A percentile compares a stretch with the other conserved stretches of the same genome.
Conservation (phyloP, 345 rosid genomes). For the Camelina neglecta region DNA sequence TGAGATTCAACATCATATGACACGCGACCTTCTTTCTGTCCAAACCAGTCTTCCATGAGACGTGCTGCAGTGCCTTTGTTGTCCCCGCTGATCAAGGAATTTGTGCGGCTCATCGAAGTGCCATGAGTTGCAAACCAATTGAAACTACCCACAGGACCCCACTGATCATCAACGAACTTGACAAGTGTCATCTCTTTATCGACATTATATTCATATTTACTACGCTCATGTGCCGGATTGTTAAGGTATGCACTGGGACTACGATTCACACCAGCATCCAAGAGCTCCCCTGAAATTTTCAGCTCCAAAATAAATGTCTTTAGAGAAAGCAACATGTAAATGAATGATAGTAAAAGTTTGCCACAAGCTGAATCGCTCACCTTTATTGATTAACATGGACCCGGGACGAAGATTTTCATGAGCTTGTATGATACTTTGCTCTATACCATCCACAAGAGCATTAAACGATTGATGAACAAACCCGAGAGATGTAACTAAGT, state of each 20-base stretch:
- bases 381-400: conserved; percentile 71
- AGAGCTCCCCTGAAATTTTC: conserved; percentile 64
- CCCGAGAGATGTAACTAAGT: conserved; percentile 84
- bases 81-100: conserved; percentile 89
- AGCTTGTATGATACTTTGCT: conserved; percentile 76
- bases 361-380: conserved; percentile 40
- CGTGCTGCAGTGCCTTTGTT: conserved; percentile 96
- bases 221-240: conserved; percentile 68
- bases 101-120: conserved; percentile 92
- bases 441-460: conserved; percentile 86
- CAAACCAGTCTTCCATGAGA: conserved; percentile 93
- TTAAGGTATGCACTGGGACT: conserved; percentile 94
- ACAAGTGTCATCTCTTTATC: conserved; percentile 90
- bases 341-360: background rate
- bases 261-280: conserved; percentile 85
- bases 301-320: background rate
- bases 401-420: conserved; percentile 84
- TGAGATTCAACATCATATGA: conserved; percentile 32
- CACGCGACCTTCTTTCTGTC: conserved; percentile 41
- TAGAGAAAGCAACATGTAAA: background rate
- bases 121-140: conserved; percentile 98
- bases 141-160: conserved; percentile 92
- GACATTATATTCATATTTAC: conserved; percentile 66
- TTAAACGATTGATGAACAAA: conserved; percentile 89
- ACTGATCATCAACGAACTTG: conserved; percentile 78